Base-by-base conservation (phyloP, 2,329 filamentous ascomycete species). In the Aureobasidium namibiae region DNA sequence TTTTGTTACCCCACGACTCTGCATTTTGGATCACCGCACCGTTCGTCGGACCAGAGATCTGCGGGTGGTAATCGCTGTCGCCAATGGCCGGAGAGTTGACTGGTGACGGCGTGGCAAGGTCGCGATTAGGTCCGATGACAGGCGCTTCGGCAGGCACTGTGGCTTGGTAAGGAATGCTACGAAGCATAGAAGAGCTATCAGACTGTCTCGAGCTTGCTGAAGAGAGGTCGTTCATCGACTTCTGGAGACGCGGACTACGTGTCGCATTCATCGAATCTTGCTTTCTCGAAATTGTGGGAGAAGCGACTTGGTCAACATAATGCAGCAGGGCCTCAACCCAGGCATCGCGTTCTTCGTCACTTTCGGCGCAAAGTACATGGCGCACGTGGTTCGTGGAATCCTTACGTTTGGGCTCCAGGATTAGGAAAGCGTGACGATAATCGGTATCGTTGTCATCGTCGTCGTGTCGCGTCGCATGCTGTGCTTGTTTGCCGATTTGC, bases 281-380 rank as follows among this genome's bases (percentile, higher is more conserved):
- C 42, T 57, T 57, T 9, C 31, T 21, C 31, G 31, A 18, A 1
- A 16, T 31, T 5, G 41, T 33, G 14, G 41, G 41, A 29, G 42
- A 46, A 8, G 29, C 39, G 54, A 79, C 80, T 67, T 83, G 86
- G 67, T 96, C 90, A 41, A 96, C 92, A 79, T 95, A 96, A 65
- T 90, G 87, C 61, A 97, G 77, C 41, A 99, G 78, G 23, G 89
- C 87, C 60, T 95, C 89, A 1, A 99, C 92, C 94, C 94, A 99
- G 45, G 87, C 81, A 73, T 99, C 94, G 61, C 94, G 85, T 75
- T 99, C 94, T 61, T 80, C 81, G 67, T 99, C 94, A 67, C 89
- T 97, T 73, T 99, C 94, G 0, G 94, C 92, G 71, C 94, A 99
- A 18, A 99, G 78, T 0, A 99, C 92, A 71, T 99, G 94, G 64